phyloP scores from a whole-genome alignment of 2,329 filamentous ascomycete genomes.

The Lasiodiplodia sp. region DNA sequence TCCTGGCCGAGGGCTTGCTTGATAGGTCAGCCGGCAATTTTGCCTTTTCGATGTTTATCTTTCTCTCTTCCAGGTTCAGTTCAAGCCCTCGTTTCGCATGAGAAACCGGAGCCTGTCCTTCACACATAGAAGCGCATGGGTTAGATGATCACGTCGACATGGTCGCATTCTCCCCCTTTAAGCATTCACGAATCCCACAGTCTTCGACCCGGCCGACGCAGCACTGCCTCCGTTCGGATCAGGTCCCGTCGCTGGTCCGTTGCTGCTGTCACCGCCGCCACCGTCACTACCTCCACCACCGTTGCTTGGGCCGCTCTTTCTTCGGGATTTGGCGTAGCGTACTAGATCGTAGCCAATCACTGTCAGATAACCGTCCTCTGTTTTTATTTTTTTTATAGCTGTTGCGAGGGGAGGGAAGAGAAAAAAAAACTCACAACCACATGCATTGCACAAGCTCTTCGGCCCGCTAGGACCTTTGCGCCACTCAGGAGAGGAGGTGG shows the following conservation, averaged over 20 bases:
- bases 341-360: not conserved
- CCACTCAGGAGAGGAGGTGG: conserved; percentile 24
- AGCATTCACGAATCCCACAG: conserved; percentile 4
- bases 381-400: not conserved
- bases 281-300: not conserved
- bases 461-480: conserved; percentile 16
- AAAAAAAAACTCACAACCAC: conserved; percentile 22
- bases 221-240: not conserved
- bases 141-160: not conserved
- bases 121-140: too few relatives aligned
- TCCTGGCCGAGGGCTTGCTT: too few relatives aligned
- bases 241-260: conserved; percentile 2
- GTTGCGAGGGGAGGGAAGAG: not conserved
- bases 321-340: conserved; percentile 20
- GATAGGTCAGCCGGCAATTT: too few relatives aligned
- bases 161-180: not conserved
- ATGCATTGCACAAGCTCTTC: conserved; percentile 29
- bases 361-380: not conserved
- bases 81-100: too few relatives aligned
- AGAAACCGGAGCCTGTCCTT: too few relatives aligned
- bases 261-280: not conserved
- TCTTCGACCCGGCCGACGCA: not conserved
- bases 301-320: not conserved
- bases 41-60: too few relatives aligned
- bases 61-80: too few relatives aligned